Base-by-base conservation (phyloP, 768 basidiomycete genomes). In the Cyclocybe cylindracea region DNA sequence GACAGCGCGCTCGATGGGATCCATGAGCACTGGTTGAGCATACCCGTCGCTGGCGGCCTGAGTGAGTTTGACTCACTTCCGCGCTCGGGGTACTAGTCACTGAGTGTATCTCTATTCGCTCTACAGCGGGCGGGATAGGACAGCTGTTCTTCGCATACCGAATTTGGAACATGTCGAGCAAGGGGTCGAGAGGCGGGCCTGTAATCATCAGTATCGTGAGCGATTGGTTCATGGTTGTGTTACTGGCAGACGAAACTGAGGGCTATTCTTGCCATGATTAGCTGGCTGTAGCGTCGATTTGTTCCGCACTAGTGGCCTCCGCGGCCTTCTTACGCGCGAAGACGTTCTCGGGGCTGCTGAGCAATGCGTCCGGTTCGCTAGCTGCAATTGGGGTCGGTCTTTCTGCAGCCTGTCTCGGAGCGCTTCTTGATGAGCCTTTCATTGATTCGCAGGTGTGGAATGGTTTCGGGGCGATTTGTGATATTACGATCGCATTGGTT, bases 61-160 rank as follows among this genome's bases (percentile, higher is more conserved):
- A 60, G 69, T 70, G 40, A 56, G 66, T 53, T 24, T 24, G 24
- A 24, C 24, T 24, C 24, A 24, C 4, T 24, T 24, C 24, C 24
- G 24, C 24, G 5, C 24, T 24, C 24, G 24, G 5, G 24, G 24
- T 24, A 24, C 24, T 3, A 5, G 24, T 11, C 13, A 39, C 14
- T 14, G 11, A 14, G 39, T 44, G 10, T 34, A n/a, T 29, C 6
- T 14, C 33, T 37, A 38, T 40, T 31, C 7, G 2, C 10, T 14
- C 2, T n/a, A 39, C 38, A 70, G 69, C 63, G 8, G 62, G 66
- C 5, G 60, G 59, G n/a, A 61, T 68, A 16, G 68, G 63, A 4
- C 68, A 70, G 44, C 19, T 61, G 8, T 69, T 67, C 55, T 70
- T 69, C 40, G 68, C 68, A 3, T 68, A 65, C 50, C 58, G 69